phyloP scores from a whole-genome alignment of 2,329 filamentous ascomycete genomes.

The Fusarium sp. region DNA sequence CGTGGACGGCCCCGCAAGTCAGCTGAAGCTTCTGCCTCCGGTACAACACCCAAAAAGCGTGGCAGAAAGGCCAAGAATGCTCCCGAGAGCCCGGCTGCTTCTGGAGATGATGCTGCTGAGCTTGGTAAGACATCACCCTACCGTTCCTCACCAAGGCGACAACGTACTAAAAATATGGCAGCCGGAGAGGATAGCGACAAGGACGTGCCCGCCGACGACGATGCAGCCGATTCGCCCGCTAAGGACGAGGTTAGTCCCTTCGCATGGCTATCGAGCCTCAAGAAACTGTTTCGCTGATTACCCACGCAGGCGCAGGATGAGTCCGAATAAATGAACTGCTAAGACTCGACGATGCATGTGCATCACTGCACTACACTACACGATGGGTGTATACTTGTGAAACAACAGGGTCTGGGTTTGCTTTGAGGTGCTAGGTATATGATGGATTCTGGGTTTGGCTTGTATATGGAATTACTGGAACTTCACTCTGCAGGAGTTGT shows the following conservation, averaged over 20 bases:
- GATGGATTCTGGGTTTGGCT: constrained; percentile 5
- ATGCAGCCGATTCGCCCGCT: constrained; percentile 16
- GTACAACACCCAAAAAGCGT: constrained; percentile 39
- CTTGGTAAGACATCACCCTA: constrained; percentile 4
- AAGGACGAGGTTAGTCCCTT: constrained; percentile 47
- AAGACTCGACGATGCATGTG: background rate
- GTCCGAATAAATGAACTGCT: constrained; percentile 21
- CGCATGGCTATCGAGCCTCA: constrained; percentile 37
- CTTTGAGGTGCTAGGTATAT: constrained; percentile 7
- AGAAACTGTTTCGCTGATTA: constrained; percentile 46
- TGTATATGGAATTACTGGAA: constrained; percentile 14
- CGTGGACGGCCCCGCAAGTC: constrained; percentile 48
- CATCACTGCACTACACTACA: background rate
- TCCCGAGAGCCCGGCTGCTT: constrained; percentile 24
- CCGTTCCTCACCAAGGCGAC: background rate
- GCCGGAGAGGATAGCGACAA: constrained; percentile 32
- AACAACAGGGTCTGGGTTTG: constrained; percentile 12
- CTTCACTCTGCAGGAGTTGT: constrained; percentile 29
- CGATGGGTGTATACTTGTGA: constrained; percentile 9
- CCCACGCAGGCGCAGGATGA: constrained; percentile 36
- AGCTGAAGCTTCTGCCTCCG: constrained; percentile 19
- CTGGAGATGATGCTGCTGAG: constrained; percentile 12
- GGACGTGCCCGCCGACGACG: constrained; percentile 10
- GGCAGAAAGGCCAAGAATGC: constrained; percentile 48
- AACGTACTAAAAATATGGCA: constrained; percentile 19